Conservation (phyloP, 106 monocot species). For the Amphibolis antarctica region DNA sequence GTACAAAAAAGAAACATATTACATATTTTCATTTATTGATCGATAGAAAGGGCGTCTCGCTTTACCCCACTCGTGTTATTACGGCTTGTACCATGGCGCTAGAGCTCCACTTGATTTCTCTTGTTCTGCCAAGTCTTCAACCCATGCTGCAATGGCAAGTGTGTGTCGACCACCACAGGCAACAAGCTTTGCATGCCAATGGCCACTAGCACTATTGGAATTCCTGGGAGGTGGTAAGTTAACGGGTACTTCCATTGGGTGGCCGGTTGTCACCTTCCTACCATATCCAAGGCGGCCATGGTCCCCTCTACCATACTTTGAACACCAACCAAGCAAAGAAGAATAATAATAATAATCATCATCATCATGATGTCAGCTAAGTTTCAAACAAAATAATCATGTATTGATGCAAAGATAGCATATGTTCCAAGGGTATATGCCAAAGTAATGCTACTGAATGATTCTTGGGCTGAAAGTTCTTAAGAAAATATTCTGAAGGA, state of each 20-base stretch:
- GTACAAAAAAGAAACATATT: too few relatives aligned
- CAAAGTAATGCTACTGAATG: background rate
- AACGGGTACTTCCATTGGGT: slow-evolving; percentile 29
- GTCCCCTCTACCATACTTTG: slow-evolving; percentile 26
- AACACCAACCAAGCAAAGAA: background rate
- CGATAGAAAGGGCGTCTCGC: too few relatives aligned
- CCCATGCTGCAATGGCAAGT: slow-evolving; percentile 67
- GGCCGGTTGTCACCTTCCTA: slow-evolving; percentile 23
- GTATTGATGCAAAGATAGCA: background rate
- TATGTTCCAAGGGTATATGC: background rate
- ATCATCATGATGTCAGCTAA: background rate
- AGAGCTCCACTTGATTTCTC: background rate
- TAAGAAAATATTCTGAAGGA: background rate
- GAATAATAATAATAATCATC: background rate
- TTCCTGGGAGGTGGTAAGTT: slow-evolving; percentile 9
- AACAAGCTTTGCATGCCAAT: slow-evolving; percentile 11
- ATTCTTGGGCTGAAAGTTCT: background rate
- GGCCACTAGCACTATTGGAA: background rate
- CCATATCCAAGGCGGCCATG: slow-evolving; percentile 30
- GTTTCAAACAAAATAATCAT: background rate
- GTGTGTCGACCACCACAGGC: slow-evolving; percentile 82
- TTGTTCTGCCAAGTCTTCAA: slow-evolving; percentile 1
- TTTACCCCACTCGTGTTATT: too few relatives aligned
- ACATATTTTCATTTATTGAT: too few relatives aligned
- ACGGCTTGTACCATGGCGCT: background rate